Evolutionary conservation across 495 filamentous ascomycete genomes (phyloP).

Genomic region (Lasiosphaeria hispida): DNA sequence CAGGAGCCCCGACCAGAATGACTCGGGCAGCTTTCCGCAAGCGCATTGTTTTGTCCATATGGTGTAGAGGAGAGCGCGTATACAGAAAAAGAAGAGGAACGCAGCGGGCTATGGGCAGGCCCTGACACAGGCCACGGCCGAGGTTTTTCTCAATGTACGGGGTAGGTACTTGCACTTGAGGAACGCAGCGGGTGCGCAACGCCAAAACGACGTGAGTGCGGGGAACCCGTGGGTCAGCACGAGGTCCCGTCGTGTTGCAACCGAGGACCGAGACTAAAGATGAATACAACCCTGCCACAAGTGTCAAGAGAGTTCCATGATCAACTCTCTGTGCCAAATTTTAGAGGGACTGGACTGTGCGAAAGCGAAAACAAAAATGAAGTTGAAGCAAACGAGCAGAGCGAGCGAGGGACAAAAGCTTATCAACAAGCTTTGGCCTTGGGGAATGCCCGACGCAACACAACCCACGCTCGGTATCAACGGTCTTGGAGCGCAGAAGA

Average conservation of each 20-base stretch:
- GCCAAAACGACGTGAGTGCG: conserved; percentile 12
- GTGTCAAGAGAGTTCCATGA: conserved; percentile 10
- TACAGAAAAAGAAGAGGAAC: not conserved
- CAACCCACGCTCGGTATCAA: not conserved
- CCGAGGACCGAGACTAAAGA: conserved; percentile 21
- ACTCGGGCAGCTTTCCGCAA: conserved; percentile 83
- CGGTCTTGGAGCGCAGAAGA: too few relatives aligned
- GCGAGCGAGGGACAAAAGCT: not conserved
- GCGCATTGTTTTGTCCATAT: conserved; percentile 40
- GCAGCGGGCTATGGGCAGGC: not conserved
- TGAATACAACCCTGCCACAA: not conserved
- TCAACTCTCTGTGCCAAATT: not conserved
- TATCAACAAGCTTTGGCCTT: not conserved
- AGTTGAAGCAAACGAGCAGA: not conserved
- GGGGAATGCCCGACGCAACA: not conserved
- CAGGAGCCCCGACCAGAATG: conserved; percentile 94
- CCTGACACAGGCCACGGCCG: too few relatives aligned
- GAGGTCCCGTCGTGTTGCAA: conserved; percentile 15
- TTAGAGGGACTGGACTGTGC: not conserved
- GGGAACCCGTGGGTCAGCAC: conserved; percentile 19
- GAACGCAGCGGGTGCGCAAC: not conserved
- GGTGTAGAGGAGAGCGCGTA: not conserved
- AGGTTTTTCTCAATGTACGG: too few relatives aligned
- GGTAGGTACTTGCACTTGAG: too few relatives aligned
- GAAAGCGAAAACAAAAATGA: not conserved